A percentile compares a stretch with the other conserved stretches of the same genome.
phyloP scores from a whole-genome alignment of 139 green algal genomes.

The Diplosphaera chodatii region DNA sequence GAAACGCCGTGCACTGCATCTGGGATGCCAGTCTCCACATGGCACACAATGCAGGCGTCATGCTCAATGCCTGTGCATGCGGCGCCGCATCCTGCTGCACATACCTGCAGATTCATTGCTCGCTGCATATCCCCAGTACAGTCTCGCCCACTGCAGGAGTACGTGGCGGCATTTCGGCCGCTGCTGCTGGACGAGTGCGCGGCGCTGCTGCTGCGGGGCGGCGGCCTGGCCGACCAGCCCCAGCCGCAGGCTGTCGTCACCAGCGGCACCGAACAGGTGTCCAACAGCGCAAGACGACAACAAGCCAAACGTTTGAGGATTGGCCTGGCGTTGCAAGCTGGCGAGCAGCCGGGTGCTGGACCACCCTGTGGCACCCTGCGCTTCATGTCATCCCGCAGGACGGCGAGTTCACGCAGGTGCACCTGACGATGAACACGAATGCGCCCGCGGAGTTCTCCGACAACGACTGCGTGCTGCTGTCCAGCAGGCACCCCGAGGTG shows the following conservation, averaged over 20 bases:
- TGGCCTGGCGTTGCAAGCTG: too few relatives aligned
- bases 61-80: too few relatives aligned
- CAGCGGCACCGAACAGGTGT: constrained; percentile 8
- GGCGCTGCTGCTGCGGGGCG: constrained; percentile 58
- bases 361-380: not conserved
- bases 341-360: too few relatives aligned
- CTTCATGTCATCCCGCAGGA: too few relatives aligned
- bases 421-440: constrained; percentile 27
- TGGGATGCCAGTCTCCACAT: too few relatives aligned
- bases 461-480: constrained; percentile 81
- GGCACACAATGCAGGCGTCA: too few relatives aligned
- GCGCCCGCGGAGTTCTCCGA: constrained; percentile 37
- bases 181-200: constrained; percentile 79
- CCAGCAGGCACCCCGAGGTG: constrained; percentile 64
- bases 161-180: constrained; percentile 60
- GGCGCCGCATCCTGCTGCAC: too few relatives aligned
- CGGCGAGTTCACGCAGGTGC: constrained; percentile 41
- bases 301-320: too few relatives aligned
- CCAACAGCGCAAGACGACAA: too few relatives aligned
- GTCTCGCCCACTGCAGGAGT: constrained; percentile 38
- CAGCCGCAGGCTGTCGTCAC: constrained; percentile 42
- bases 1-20: too few relatives aligned
- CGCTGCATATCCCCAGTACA: too few relatives aligned
- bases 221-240: constrained; percentile 63
- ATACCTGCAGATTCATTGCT: too few relatives aligned